Percentiles rank a stretch among this genome's conserved stretches.
These are phyloP conservation scores for Acidomyces sp. DNA, from an alignment of 495 filamentous ascomycete species.

Conservation along the genomic window DNA sequence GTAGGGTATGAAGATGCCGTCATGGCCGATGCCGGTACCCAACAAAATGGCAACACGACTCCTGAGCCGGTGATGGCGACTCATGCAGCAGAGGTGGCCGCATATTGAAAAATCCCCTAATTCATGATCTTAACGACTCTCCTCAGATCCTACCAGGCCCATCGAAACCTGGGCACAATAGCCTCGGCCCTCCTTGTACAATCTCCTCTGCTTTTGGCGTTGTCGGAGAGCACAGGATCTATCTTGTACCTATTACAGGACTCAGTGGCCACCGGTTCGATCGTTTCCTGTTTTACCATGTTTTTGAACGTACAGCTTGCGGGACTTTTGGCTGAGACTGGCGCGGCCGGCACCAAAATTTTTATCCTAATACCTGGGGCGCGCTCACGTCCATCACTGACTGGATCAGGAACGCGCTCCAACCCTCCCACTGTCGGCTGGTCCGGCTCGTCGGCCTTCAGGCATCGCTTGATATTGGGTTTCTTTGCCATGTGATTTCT, in stretches of 20 bases:
- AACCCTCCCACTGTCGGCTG: neutral
- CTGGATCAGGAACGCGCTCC: neutral
- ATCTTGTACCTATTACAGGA: neutral
- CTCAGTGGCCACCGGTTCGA: neutral
- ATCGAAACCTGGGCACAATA: neutral
- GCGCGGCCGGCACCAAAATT: no score
- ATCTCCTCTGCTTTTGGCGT: neutral
- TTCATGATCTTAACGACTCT: neutral
- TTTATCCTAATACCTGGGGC: neutral
- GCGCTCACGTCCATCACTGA: neutral
- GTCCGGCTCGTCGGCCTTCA: neutral
- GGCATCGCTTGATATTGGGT: no score
- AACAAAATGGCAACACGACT: neutral
- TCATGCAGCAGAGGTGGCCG: conserved; percentile 14
- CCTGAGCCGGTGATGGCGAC: neutral
- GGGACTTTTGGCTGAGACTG: neutral
- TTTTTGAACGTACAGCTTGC: neutral
- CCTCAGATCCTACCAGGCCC: neutral
- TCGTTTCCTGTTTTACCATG: neutral
- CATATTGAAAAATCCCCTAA: conserved; percentile 8
- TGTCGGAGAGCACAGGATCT: neutral
- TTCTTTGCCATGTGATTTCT: no score
- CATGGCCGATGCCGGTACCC: conserved; percentile 6
- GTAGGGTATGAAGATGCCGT: conserved; percentile 75
- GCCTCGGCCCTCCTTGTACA: neutral